Evolutionary conservation across 257 asterid species (phyloP), one percentile per base, ranked within the genome.

Genomic region (Asclepias syriaca): DNA sequence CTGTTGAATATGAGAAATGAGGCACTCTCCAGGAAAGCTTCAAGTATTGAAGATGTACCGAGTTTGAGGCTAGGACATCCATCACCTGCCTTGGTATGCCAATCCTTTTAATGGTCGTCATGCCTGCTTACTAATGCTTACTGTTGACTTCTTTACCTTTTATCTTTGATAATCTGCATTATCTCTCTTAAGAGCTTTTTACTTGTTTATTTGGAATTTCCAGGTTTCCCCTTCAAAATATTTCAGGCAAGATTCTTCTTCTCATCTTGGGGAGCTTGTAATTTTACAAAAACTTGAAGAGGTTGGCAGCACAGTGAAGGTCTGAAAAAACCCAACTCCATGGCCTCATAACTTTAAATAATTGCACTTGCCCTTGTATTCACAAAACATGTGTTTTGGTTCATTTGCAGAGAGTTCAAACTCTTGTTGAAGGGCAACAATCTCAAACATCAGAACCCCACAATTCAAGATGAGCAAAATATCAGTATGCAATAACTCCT

Each of bases 291-390:
- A 85, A 75, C 81, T 90, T 48, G 93, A 88, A 76, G 95, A 90
- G 78, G 93, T 90, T 72, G 85, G 93, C 77, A 84, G 84, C 77
- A 84, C 88, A n/a, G 85, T 90, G 68, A 90, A 86, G 95, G 96
- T 90, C 70, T 61, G 85, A n/a, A 45, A 45, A 53, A 6, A 45
- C 67, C 58, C 4, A 40, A 48, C 40, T 29, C 55, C 50, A 40
- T 56, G 3, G 3, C 22, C 54, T 22, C 74, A 39, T 29, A 39
- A 46, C 13, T 37, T 55, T 12, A 22, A 27, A 10, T 18, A 70
- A 55, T 8, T 57, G 22, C 66, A 24, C 48, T 24, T 8, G 10
- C 5, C 15, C 19, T 59, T 11, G 9, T 51, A 34, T 50, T 59
- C 59, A n/a, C 56, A 29, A 60, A 21, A 12, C 40, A 8, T 70